Base-by-base conservation (phyloP, 441 rosid species). In the Syzygium syzygioides region DNA sequence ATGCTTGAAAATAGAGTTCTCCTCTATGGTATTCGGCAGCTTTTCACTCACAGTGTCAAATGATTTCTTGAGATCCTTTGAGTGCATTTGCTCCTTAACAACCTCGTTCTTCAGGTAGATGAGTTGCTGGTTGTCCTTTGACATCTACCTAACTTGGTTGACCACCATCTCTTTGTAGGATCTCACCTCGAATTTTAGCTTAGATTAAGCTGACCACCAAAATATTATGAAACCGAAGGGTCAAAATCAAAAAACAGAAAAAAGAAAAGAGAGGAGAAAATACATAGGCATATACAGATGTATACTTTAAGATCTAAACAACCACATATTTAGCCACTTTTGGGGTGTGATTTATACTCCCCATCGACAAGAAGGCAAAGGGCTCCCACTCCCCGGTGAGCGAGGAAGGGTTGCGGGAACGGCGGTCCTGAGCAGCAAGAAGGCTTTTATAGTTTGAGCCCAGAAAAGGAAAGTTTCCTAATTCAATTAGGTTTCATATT, bases 71-170 rank as follows among this genome's bases (percentile, higher is more conserved):
- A 98, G 95, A 85, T 89, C 92, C 88, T 88, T 94, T 19, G 91
- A 62, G 87, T 91, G 93, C 91, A 88, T 94, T 88, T 88, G 92
- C 79, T 93, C 94, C 86, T 86, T 94, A 0, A 37, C 92, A n/a
- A 91, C 94, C 92, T 84, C 94, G 92, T 88, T 95, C 9, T 88
- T 95, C 9, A 84, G 90, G 90, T 92, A 96, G 57, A 85, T 86
- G 55, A 98, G 96, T 91, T 93, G 94, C 93, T 95, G 97, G 86
- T 95, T 96, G 79, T 96, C 98, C 91, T 96, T 98, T n/a, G 94
- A 86, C 91, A 98, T 96, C 89, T 93, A 94, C 91, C 94, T 93
- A 66, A 96, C 89, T 86, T 94, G 94, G 68, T 89, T 88, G 86
- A 95, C 96, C 59, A 96, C 96, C 97, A 93, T 92, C 93, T 96